Conservation (phyloP, 2,329 filamentous ascomycete species). For the Aspergillus versicolor region DNA sequence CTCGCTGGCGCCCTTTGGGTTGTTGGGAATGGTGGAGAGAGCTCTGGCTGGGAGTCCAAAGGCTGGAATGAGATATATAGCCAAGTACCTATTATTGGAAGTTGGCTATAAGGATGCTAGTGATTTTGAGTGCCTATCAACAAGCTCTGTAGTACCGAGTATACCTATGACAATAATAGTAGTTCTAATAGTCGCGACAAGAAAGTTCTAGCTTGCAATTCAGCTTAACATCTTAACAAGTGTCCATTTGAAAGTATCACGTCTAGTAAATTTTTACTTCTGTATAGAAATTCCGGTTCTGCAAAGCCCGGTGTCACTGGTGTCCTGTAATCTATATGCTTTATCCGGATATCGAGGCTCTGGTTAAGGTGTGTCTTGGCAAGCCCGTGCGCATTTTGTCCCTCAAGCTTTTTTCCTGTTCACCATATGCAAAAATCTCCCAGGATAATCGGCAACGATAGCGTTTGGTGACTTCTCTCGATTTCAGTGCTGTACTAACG, state of each 20-base stretch:
- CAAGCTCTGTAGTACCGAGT: background rate
- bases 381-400: background rate
- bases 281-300: background rate
- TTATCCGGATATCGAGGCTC: too few relatives aligned
- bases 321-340: too few relatives aligned
- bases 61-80: slow-evolving; percentile 75
- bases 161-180: background rate
- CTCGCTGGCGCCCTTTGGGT: slow-evolving; percentile 76
- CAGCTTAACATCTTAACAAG: background rate
- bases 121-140: background rate
- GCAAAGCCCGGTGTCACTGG: background rate
- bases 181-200: background rate
- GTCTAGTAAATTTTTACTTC: background rate
- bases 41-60: slow-evolving; percentile 74
- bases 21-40: slow-evolving; percentile 68
- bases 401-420: background rate
- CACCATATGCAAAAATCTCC: background rate
- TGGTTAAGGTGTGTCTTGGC: background rate
- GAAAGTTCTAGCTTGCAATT: background rate
- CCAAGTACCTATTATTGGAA: slow-evolving; percentile 57
- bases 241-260: background rate
- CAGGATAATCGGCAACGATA: background rate
- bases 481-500: background rate
- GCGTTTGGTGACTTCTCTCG: background rate
- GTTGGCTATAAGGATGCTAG: slow-evolving; percentile 44